Evolutionary conservation across 2,329 filamentous ascomycete species (phyloP), one percentile per base, ranked within the genome.

Genomic region (Calonectria crousiana): DNA sequence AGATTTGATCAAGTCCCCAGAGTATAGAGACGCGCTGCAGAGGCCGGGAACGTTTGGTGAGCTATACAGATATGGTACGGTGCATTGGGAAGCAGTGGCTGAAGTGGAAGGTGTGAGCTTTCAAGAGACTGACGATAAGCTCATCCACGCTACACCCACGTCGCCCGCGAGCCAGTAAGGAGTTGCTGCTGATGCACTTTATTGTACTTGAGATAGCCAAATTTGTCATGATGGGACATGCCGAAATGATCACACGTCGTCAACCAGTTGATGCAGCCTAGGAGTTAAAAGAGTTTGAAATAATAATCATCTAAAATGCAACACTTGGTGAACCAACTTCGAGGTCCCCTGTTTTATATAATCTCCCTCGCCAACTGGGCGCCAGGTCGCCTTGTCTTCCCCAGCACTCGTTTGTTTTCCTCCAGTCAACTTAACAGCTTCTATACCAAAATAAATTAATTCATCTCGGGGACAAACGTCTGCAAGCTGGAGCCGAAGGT

Each of bases 31-130:
- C 34, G 78, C 78, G 0, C 78, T 79, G 16, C 78, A 84, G n/a
- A 78, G 83, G 6, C 81, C 78, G 0, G 83, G 82, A 0, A 85
- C 83, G 0, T 84, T 82, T 71, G 83, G 82, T 0, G 83, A 84
- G 56, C 23, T 85, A 51, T 84, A 85, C 13, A 70, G 83, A 2
- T 83, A 84, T 38, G 83, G 83, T 0, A 85, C 82, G 0, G 79
- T 84, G 11, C 77, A 83, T n/a, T 85, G 83, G 83, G 77, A 79
- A 34, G 70, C 83, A 3, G 81, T 73, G 0, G 78, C 80, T 10
- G 66, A 69, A 34, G 81, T 83, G 0, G 80, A 83, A 51, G 65
- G 76, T 10, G 32, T 84, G 58, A 30, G 68, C n/a, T 79, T 78
- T 6, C 78, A 79, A 30, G 53, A 56, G 3, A 77, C 66, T 3